These are phyloP conservation scores for Orobanche coerulescens DNA, from an alignment of 257 asterid species.

Conservation along the genomic window DNA sequence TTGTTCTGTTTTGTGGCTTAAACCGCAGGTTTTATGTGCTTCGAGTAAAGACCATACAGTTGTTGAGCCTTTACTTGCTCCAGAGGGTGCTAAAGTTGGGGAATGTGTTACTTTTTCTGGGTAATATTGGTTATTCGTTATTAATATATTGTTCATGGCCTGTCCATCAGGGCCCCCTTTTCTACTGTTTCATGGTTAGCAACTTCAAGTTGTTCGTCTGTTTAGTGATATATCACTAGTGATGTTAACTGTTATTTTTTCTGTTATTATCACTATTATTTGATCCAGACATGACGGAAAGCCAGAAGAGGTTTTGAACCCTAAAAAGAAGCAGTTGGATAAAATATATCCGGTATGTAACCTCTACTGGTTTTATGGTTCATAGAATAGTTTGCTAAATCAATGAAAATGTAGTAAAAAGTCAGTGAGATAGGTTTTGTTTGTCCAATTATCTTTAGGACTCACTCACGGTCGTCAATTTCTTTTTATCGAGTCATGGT, in stretches of 20 bases:
- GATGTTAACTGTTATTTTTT: neutral
- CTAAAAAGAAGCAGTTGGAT: conserved; percentile 95
- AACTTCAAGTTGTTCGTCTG: neutral
- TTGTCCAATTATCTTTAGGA: no score
- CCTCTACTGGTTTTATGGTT: neutral
- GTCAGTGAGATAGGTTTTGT: no score
- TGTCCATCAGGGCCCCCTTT: neutral
- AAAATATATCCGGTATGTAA: conserved; percentile 73
- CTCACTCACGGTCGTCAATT: no score
- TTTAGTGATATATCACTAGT: no score
- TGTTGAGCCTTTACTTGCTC: conserved; percentile 81
- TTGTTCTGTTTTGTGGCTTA: conserved; percentile 6
- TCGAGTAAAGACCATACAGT: conserved; percentile 70
- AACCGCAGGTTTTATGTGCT: conserved; percentile 78
- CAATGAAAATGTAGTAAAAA: no score
- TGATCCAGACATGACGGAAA: conserved; percentile 60
- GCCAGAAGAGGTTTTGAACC: conserved; percentile 90
- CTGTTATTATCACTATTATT: neutral
- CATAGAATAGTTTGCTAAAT: neutral
- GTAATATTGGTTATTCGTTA: conserved; percentile 28
- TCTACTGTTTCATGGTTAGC: neutral
- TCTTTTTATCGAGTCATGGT: no score
- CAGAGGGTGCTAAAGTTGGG: conserved; percentile 79
- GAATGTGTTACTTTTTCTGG: conserved; percentile 67
- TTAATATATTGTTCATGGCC: neutral